These are phyloP conservation scores for Trichoderma aggressivum DNA, from an alignment of 2,329 filamentous ascomycete genomes.

Conservation along the genomic window DNA sequence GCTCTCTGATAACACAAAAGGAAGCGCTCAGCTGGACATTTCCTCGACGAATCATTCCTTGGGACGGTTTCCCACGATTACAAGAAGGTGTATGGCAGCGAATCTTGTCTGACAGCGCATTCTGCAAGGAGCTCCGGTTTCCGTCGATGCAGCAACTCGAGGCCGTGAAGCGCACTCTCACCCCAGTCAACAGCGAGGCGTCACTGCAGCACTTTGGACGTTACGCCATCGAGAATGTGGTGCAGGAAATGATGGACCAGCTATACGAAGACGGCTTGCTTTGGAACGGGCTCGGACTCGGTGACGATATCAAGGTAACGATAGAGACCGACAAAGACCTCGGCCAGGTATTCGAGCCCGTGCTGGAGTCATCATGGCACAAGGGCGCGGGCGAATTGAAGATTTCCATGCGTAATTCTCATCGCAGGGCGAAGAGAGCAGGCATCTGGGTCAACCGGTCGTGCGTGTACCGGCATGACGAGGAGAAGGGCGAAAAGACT, in stretches of 20 bases:
- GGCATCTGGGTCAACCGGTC: conserved; percentile 35
- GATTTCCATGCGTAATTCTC: conserved; percentile 4
- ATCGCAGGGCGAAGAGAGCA: conserved; percentile 17
- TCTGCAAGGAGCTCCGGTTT: conserved; percentile 30
- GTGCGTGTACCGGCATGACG: conserved; percentile 22
- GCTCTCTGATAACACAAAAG: conserved; percentile 3
- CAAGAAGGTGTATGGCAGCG: not conserved
- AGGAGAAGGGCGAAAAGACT: conserved; percentile 13
- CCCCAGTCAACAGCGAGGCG: conserved; percentile 35
- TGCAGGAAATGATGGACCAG: conserved; percentile 32
- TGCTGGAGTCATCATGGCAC: conserved; percentile 11
- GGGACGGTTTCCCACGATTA: not conserved
- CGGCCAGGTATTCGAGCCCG: conserved; percentile 8
- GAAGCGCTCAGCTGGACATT: conserved; percentile 2
- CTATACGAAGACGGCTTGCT: conserved; percentile 29
- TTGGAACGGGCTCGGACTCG: conserved; percentile 30
- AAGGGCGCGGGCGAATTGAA: not conserved
- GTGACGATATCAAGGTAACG: conserved; percentile 28
- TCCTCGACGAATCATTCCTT: conserved; percentile 9
- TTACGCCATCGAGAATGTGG: conserved; percentile 36
- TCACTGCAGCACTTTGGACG: conserved; percentile 34
- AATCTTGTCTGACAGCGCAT: conserved; percentile 5
- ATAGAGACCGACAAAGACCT: conserved; percentile 10
- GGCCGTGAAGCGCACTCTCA: conserved; percentile 30
- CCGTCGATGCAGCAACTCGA: conserved; percentile 34